Evolutionary conservation across 768 basidiomycete species (phyloP), one percentile per base, ranked within the genome.

Genomic region (Strobilomyces echinocephalus): DNA sequence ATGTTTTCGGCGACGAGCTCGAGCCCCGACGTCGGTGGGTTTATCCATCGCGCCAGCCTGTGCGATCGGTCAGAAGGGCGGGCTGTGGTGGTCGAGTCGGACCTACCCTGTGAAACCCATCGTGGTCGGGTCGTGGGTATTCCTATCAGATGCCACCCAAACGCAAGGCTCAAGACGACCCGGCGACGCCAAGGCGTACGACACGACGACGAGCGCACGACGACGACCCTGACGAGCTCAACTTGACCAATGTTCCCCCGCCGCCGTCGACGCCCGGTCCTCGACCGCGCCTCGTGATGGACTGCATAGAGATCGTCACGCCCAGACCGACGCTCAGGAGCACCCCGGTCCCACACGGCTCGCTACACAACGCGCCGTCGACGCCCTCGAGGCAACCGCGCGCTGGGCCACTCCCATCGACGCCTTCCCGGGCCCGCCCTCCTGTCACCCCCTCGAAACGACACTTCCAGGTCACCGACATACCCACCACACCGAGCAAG

Each of bases 21-120:
- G 20, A 91, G 69, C 28, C 87, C 87, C 50, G 80, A 78, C 11
- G 83, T 76, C 4, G 89, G 88, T n/a, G 88, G 85, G 69, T 91
- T 89, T 28, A 84, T 79, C 89, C 88, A 90, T 58, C 89, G 79
- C 40, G 87, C 89, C 49, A 91, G 72, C 43, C 88, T 90, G 59
- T 24, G 49, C 30, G 15, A 30, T 30, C 30, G 30, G 30, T 30
- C 30, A 30, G 30, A 40, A 2, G 5, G 3, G 52, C 47, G 33
- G 58, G 58, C 26, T 39, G 24, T 3, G 46, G 34, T 49, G 34
- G 26, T 26, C 11, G 4, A 34, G 21, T 39, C 11, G 1, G 38
- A 64, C 68, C 30, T 63, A 81, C 83, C 82, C 83, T 48, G 84
- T 85, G 40, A 85, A 82, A 38, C 84, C 84, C 84, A 85, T 63